These are phyloP conservation scores for Malassezia slooffiae DNA, from an alignment of 1,284 basidiomycete genomes.

Conservation along the genomic window DNA sequence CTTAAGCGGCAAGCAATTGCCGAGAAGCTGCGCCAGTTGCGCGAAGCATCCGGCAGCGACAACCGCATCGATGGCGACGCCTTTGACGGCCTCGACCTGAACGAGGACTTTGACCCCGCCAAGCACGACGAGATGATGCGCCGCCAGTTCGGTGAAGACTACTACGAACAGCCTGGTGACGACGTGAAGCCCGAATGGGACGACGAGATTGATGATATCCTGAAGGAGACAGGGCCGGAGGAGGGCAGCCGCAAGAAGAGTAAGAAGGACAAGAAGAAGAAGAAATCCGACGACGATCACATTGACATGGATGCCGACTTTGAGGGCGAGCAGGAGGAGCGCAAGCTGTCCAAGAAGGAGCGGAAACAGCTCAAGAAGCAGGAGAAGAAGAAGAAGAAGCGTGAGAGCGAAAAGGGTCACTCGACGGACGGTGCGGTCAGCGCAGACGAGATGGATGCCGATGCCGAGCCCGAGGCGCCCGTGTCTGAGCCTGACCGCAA, in stretches of 20 bases:
- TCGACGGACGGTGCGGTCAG: slow-evolving; percentile 6
- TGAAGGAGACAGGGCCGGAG: slow-evolving; percentile 50
- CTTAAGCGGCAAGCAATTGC: slow-evolving; percentile 38
- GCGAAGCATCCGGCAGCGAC: slow-evolving; percentile 33
- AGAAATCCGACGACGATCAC: slow-evolving; percentile 44
- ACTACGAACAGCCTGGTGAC: slow-evolving; percentile 26
- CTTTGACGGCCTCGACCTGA: slow-evolving; percentile 32
- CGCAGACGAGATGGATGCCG: slow-evolving; percentile 17
- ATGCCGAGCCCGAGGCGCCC: background rate
- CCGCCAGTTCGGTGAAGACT: slow-evolving; percentile 32
- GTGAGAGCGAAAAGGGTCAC: background rate
- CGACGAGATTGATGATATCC: slow-evolving; percentile 65
- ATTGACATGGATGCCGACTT: slow-evolving; percentile 61
- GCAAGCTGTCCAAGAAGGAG: slow-evolving; percentile 64
- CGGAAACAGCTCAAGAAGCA: slow-evolving; percentile 54
- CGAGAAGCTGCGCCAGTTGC: slow-evolving; percentile 35
- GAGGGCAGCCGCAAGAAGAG: slow-evolving; percentile 25
- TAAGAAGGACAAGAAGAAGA: slow-evolving; percentile 51
- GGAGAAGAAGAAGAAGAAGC: slow-evolving; percentile 14
- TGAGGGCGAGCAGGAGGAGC: slow-evolving; percentile 27
- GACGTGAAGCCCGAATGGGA: slow-evolving; percentile 68
- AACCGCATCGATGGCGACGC: slow-evolving; percentile 18
- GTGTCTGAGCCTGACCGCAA: slow-evolving; percentile 26
- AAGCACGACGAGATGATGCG: slow-evolving; percentile 40
- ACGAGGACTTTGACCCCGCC: slow-evolving; percentile 42